Base-by-base conservation (phyloP, 1,139 yeast species). In the Saccharomyces hybrid region DNA sequence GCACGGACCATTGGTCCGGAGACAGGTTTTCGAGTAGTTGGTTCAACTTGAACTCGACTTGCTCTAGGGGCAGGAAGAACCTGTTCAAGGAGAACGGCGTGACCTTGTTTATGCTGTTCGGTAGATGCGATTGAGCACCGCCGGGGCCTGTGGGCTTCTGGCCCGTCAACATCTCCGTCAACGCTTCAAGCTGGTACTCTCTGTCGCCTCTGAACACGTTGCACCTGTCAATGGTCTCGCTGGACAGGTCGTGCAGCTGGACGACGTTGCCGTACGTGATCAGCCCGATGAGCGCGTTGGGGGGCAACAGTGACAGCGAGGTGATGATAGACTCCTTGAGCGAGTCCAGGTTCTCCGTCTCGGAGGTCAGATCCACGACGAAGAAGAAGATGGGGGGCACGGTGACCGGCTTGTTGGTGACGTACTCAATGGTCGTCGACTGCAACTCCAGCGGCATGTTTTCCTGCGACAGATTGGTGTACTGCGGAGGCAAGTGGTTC, bases 201-300 rank as follows among this genome's bases (percentile, higher is more conserved):
- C 88, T 86, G 71, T 86, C 93, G 58, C 99, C 99, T 66, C 97
- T 83, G 75, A 93, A 95, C 32, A 93, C 91, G 70, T 82, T 89
- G 56, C 90, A 83, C 72, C 88, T 88, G 67, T 82, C 83, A 69
- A 95, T 83, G 38, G 82, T 78, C 56, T 84, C 82, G 65, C 86
- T 84, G 34, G 93, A 93, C 62, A 93, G 77, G 72, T 95, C 99
- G 71, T 93, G 96, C 54, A 95, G 88, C 69, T 90, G 96, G 56
- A 91, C 90, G 81, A 89, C 91, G 47, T 97, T 91, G 54, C 98
- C 99, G 70, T 80, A 93, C 44, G 98, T 91, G 67, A 93, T 82
- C 65, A 93, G 80, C 50, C 98, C 98, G 57, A 93, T 85, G 57
- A 91, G 78, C 1, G 97, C 95, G 67, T 93, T 90, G 49, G 96